Conservation (phyloP, 2,329 filamentous ascomycete species). For the Epichloe brachyelytri region DNA sequence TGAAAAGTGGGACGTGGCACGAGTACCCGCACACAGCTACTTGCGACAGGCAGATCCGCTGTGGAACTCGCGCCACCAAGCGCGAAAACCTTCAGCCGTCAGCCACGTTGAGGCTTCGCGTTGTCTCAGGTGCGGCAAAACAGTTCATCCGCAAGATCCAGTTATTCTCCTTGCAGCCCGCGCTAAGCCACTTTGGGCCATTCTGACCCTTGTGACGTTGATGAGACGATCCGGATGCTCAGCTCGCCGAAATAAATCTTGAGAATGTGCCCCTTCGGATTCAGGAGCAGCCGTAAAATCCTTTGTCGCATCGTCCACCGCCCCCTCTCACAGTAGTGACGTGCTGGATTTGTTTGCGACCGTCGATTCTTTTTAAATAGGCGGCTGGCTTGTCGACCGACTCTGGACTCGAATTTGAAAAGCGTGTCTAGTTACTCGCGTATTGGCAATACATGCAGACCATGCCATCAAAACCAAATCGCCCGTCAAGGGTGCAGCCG, state of each 20-base stretch:
- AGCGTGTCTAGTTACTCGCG: background rate
- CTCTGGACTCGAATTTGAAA: background rate
- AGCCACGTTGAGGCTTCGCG: background rate
- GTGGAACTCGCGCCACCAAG: too few species aligned
- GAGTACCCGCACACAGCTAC: too few species aligned
- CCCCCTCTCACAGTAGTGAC: background rate
- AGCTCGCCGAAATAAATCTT: conserved; percentile 9
- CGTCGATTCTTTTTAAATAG: background rate
- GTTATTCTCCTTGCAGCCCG: background rate
- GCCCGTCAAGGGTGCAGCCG: conserved; percentile 7
- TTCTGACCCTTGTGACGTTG: background rate
- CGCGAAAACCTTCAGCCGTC: background rate
- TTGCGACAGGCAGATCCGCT: too few species aligned
- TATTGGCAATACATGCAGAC: conserved; percentile 2
- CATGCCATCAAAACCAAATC: conserved; percentile 21
- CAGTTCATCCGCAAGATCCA: conserved; percentile 8
- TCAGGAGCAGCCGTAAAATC: background rate
- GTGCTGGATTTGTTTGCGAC: background rate
- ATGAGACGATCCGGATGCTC: conserved; percentile 16
- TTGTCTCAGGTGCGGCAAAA: conserved; percentile 4
- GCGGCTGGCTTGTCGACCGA: background rate
- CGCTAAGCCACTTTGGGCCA: background rate
- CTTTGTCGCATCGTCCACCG: background rate
- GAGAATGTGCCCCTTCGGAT: background rate
- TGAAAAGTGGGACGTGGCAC: too few species aligned